Conservation (phyloP, 768 basidiomycete genomes). For the Myochromella boudieri region DNA sequence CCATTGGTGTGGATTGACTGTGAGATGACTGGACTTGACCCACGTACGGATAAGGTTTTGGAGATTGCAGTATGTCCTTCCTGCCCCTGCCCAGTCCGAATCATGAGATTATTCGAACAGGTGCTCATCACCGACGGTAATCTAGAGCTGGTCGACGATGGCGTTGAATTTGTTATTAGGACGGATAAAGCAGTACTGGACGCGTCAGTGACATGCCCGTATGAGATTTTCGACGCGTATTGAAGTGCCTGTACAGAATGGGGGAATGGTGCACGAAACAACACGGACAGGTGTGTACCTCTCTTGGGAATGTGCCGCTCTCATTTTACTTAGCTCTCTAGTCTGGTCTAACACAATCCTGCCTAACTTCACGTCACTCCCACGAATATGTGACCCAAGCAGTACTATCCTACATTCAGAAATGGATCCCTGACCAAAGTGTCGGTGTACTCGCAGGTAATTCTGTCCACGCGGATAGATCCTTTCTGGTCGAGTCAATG, state of each 20-base stretch:
- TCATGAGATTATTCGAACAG: constrained; percentile 29
- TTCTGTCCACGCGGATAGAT: constrained; percentile 80
- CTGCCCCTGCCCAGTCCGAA: background rate
- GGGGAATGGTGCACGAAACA: constrained; percentile 83
- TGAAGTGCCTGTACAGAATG: constrained; percentile 57
- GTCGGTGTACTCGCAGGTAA: constrained; percentile 81
- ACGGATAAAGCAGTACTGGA: constrained; percentile 73
- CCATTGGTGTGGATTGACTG: constrained; percentile 86
- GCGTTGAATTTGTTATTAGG: constrained; percentile 72
- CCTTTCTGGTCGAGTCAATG: constrained; percentile 77
- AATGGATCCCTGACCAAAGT: constrained; percentile 72
- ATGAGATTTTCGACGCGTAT: background rate
- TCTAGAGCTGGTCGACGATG: constrained; percentile 77
- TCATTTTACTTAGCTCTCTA: constrained; percentile 23
- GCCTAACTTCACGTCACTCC: constrained; percentile 67
- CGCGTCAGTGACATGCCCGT: constrained; percentile 42
- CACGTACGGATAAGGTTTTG: constrained; percentile 64
- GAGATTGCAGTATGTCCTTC: constrained; percentile 68
- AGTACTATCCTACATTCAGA: constrained; percentile 78
- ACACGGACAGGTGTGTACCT: constrained; percentile 62
- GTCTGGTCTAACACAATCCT: constrained; percentile 84
- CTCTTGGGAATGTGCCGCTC: background rate
- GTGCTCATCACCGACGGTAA: constrained; percentile 89
- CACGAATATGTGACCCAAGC: constrained; percentile 56
- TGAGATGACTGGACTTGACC: constrained; percentile 82